Percentiles rank a stretch among this genome's conserved stretches.
Evolutionary conservation across 371 early-diverging fungal species (phyloP).

Genomic region (Saksenaea oblongispora): DNA sequence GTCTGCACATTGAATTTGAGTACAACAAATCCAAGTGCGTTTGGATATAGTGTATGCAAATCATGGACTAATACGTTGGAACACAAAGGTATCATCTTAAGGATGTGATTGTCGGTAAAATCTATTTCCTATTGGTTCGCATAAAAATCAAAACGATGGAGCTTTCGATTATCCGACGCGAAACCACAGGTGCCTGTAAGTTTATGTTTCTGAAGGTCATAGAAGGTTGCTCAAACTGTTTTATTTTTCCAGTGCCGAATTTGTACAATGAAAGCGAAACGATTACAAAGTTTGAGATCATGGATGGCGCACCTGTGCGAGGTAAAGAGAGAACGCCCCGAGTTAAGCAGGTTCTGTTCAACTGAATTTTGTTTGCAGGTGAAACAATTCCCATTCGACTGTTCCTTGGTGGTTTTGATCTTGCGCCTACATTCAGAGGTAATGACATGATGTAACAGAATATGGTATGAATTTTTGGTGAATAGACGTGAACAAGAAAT

Average conservation of each 20-base stretch:
- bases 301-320: constrained; percentile 98
- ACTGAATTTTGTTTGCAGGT: constrained; percentile 38
- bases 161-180: constrained; percentile 95
- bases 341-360: background rate
- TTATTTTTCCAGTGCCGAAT: constrained; percentile 70
- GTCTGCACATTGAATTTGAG: constrained; percentile 93
- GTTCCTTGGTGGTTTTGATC: constrained; percentile 94
- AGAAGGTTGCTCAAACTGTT: background rate
- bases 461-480: background rate
- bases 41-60: background rate
- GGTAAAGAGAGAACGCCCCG: constrained; percentile 38
- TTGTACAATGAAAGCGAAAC: constrained; percentile 98
- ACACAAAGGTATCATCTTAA: constrained; percentile 81
- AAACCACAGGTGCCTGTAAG: constrained; percentile 87
- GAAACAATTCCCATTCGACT: constrained; percentile 98
- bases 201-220: background rate
- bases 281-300: constrained; percentile 97
- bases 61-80: background rate
- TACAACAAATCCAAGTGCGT: constrained; percentile 89
- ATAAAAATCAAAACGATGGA: constrained; percentile 99
- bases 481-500: constrained; percentile 90
- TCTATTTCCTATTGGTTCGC: constrained; percentile 97
- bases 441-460: constrained; percentile 1
- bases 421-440: constrained; percentile 86
- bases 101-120: constrained; percentile 98